phyloP scores from a whole-genome alignment of 257 asterid genomes.

The Catharanthus roseus region DNA sequence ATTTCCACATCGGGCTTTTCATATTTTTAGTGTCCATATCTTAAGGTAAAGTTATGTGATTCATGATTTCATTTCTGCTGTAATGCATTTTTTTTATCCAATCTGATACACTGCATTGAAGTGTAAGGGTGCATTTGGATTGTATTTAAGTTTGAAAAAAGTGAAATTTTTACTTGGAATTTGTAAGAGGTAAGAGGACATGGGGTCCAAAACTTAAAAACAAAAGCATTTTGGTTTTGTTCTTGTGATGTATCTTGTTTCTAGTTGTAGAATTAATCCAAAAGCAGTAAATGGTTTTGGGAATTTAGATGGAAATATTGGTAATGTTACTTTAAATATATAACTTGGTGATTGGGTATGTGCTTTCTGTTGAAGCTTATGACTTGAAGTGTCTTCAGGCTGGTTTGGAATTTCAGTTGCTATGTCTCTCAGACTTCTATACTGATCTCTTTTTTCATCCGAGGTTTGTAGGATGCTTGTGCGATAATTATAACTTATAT shows the following conservation, averaged over 20 bases:
- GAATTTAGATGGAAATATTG: neutral
- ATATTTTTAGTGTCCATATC: neutral
- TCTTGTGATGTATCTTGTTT: neutral
- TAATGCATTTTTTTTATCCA: neutral
- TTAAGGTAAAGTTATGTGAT: neutral
- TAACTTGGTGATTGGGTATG: neutral
- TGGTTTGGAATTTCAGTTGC: neutral
- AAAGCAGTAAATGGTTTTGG: neutral
- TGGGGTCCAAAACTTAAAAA: no score
- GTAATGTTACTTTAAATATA: neutral
- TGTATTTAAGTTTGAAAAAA: neutral
- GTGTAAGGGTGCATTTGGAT: no score
- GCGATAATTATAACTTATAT: constrained; percentile 12
- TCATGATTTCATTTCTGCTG: neutral
- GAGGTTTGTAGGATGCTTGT: constrained; percentile 3
- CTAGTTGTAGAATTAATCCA: neutral
- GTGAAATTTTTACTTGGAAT: neutral
- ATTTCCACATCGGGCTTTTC: neutral
- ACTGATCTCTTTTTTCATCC: neutral
- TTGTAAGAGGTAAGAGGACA: no score
- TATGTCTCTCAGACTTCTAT: neutral
- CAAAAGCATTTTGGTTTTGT: no score
- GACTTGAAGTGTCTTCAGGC: neutral
- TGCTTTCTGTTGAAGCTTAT: neutral
- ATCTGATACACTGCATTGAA: neutral